Percentiles rank a stretch among this genome's conserved stretches.
phyloP scores from a whole-genome alignment of 257 asterid genomes.

The Capsicum rhomboideum region DNA sequence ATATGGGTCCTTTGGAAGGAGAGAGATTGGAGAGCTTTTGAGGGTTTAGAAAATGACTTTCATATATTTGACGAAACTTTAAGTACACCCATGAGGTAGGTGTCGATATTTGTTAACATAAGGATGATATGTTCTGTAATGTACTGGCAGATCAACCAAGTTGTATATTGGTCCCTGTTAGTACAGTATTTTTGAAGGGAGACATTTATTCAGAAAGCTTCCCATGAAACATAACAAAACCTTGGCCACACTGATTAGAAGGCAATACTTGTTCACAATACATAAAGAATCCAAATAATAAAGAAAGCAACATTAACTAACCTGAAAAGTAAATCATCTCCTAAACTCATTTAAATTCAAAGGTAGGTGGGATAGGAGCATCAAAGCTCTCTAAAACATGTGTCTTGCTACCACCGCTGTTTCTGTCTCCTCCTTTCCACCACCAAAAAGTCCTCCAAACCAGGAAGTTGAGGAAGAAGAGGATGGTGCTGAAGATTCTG shows the following conservation, averaged over 20 bases:
- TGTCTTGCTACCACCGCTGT: conserved; percentile 60
- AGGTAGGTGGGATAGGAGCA: conserved; percentile 82
- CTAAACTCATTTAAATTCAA: conserved; percentile 60
- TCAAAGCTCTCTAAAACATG: conserved; percentile 92
- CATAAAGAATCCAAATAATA: neutral
- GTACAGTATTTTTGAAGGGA: neutral
- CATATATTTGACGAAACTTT: neutral
- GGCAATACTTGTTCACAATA: neutral
- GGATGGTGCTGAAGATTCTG: conserved; percentile 16
- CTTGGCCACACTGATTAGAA: neutral
- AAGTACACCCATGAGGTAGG: neutral
- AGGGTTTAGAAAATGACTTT: neutral
- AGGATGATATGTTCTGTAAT: neutral
- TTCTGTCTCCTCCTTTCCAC: conserved; percentile 42
- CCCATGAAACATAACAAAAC: neutral
- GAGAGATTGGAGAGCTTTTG: neutral
- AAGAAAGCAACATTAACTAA: neutral
- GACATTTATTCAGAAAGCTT: neutral
- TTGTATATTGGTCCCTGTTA: neutral
- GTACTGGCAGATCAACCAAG: neutral
- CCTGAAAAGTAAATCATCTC: neutral
- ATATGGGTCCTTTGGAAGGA: neutral
- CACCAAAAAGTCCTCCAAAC: conserved; percentile 77
- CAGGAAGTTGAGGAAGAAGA: conserved; percentile 44
- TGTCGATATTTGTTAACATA: neutral